Percentiles rank a stretch among this genome's conserved stretches.
These are phyloP conservation scores for Lathyrus sativus DNA, from an alignment of 306 rosid genomes.

Conservation along the genomic window DNA sequence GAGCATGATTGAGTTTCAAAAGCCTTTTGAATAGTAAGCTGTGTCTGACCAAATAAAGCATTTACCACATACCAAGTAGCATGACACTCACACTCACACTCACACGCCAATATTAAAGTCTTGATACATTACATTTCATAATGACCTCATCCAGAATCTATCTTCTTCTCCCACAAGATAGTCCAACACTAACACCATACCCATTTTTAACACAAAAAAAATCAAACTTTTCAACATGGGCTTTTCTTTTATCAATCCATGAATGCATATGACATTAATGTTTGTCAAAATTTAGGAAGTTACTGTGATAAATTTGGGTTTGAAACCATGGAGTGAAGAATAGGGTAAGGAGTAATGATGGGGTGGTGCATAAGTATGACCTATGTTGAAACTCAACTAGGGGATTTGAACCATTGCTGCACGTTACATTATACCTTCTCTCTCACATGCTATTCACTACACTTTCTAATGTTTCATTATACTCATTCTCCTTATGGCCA, in stretches of 20 bases:
- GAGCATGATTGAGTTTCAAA: constrained; percentile 64
- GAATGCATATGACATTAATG: constrained; percentile 39
- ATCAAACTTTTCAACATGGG: constrained; percentile 20
- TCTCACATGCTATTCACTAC: constrained; percentile 48
- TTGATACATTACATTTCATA: constrained; percentile 48
- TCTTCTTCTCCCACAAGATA: constrained; percentile 63
- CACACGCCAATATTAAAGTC: constrained; percentile 78
- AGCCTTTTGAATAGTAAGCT: constrained; percentile 49
- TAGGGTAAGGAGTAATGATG: constrained; percentile 49
- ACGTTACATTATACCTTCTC: constrained; percentile 27
- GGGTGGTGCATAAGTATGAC: constrained; percentile 46
- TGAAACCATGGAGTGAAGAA: constrained; percentile 33
- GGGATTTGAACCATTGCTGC: constrained; percentile 48
- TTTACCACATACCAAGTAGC: constrained; percentile 49
- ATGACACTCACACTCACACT: constrained; percentile 43
- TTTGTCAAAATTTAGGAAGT: constrained; percentile 38
- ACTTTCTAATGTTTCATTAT: constrained; percentile 38
- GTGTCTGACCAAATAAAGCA: constrained; percentile 80
- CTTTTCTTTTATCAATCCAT: constrained; percentile 19
- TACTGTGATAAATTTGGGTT: constrained; percentile 25
- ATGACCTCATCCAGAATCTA: constrained; percentile 81
- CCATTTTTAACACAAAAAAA: constrained; percentile 28
- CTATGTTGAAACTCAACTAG: constrained; percentile 47
- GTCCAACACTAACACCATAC: constrained; percentile 15
- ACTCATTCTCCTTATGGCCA: constrained; percentile 17